A percentile compares a stretch with the other conserved stretches of the same genome.
Conservation (phyloP, 768 basidiomycete species). For the Lactifluus hygrophoroides region DNA sequence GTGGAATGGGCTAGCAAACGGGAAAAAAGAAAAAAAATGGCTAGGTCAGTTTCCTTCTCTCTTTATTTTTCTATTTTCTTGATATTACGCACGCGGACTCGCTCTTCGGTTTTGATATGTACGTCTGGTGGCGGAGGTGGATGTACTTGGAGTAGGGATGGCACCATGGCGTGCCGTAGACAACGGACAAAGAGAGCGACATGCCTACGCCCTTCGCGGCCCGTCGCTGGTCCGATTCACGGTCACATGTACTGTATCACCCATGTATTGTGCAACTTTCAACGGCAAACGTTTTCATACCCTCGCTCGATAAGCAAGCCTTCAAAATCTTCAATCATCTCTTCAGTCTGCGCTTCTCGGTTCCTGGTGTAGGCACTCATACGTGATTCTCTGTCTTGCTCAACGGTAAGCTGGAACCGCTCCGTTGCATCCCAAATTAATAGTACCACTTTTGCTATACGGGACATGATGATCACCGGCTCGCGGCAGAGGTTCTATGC, state of each 20-base stretch:
- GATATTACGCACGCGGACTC: conserved; percentile 7
- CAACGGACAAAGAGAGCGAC: too few species aligned
- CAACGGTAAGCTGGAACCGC: too few species aligned
- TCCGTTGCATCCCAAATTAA: too few species aligned
- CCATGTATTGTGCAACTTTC: too few species aligned
- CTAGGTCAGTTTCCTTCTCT: not conserved
- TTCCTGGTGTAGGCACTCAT: conserved; percentile 1
- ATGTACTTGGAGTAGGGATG: not conserved
- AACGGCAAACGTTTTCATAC: too few species aligned
- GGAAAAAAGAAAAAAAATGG: not conserved
- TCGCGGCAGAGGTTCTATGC: too few species aligned
- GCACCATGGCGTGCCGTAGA: not conserved
- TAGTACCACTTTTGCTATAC: too few species aligned
- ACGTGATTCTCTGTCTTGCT: not conserved
- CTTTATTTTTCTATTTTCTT: not conserved
- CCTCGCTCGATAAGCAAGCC: conserved; percentile 1
- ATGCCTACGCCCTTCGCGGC: too few species aligned
- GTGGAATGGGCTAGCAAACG: conserved; percentile 6
- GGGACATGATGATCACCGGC: too few species aligned
- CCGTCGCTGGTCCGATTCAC: too few species aligned
- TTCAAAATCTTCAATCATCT: conserved; percentile 11
- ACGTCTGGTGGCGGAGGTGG: conserved; percentile 3
- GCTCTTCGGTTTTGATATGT: conserved; percentile 20
- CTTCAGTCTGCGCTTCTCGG: not conserved
- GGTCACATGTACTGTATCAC: too few species aligned